Evolutionary conservation across 352 stramenopile species (phyloP), one percentile per base, ranked within the genome.

Genomic region (Globisporangium middletonii): DNA sequence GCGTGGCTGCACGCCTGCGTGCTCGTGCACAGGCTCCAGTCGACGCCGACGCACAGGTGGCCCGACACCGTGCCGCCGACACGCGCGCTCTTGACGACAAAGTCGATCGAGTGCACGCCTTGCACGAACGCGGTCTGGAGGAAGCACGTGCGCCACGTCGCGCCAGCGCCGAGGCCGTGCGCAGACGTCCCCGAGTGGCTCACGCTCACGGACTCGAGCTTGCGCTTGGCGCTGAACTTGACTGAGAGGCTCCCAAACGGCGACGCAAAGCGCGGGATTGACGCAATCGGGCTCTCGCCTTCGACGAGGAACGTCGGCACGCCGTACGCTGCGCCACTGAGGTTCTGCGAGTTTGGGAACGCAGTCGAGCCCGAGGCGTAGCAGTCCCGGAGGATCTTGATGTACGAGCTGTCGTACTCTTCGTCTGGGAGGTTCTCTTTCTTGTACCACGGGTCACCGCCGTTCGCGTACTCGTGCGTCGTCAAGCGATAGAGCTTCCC

Each of bases 361-460:
- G 75, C 77, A 6, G 79, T 81, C 35, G 86, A 95, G 5, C 82
- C 82, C 0, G 86, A 95, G 1, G 83, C 83, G 33, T 95, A 95
- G 59, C 86, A 95, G 35, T 95, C 86, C 11, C 83, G 76, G 48
- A 95, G 63, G 55, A 95, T 92, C 45, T 88, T 90, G 60, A 95
- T 90, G 61, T 92, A 92, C 4, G 81, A 92, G 11, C 67, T 66
- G 59, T 95, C 86, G 53, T 95, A 95, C 48, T 95, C 81, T 62
- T 95, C 86, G 49, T 93, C 83, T 0, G 83, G 86, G 1, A 92
- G 43, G 27, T 95, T 94, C 53, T 95, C 86, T 55, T 92, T 91
- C 57, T 95, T 95, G 70, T 95, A 95, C 86, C 86, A 95, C 7
- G 86, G 83, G 53, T 95, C 86, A 27, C 86, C 86, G 50, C 83